phyloP scores from a whole-genome alignment of 306 rosid genomes.

The Acmispon strigosus region DNA sequence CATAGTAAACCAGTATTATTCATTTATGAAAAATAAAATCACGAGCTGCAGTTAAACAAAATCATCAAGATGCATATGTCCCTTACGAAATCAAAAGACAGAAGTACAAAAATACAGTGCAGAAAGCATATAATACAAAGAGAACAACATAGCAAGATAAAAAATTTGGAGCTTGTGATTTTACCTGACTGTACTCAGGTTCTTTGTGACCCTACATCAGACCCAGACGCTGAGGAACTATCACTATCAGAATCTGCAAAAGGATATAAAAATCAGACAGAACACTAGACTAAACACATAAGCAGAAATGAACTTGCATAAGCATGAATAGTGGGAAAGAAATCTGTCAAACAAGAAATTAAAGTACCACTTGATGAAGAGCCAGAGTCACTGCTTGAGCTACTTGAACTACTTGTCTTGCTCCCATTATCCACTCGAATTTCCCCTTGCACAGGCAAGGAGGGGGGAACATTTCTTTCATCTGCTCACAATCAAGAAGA shows the following conservation, averaged over 20 bases:
- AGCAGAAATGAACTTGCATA: not conserved
- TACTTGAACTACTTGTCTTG: slow-evolving; percentile 93
- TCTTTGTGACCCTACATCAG: slow-evolving; percentile 69
- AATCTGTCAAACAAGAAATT: not conserved
- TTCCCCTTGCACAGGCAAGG: slow-evolving; percentile 52
- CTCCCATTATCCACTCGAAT: slow-evolving; percentile 61
- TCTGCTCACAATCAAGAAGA: slow-evolving; percentile 26
- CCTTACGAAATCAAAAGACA: not conserved
- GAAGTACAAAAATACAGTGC: not conserved
- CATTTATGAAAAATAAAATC: not conserved
- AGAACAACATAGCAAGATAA: not conserved
- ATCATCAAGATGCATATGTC: not conserved
- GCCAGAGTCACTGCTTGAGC: slow-evolving; percentile 94
- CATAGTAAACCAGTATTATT: not conserved
- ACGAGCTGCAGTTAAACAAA: not conserved
- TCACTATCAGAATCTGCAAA: slow-evolving; percentile 88
- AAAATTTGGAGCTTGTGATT: not conserved
- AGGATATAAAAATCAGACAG: not conserved
- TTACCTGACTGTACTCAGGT: slow-evolving; percentile 49
- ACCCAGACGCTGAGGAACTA: slow-evolving; percentile 90
- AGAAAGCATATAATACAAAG: not conserved
- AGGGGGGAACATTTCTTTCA: slow-evolving; percentile 41
- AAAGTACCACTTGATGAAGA: slow-evolving; percentile 91
- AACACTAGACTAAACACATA: slow-evolving; percentile 13
- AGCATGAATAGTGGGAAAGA: not conserved